Evolutionary conservation across 2,329 filamentous ascomycete species (phyloP).

Genomic region (Periconia digitata): DNA sequence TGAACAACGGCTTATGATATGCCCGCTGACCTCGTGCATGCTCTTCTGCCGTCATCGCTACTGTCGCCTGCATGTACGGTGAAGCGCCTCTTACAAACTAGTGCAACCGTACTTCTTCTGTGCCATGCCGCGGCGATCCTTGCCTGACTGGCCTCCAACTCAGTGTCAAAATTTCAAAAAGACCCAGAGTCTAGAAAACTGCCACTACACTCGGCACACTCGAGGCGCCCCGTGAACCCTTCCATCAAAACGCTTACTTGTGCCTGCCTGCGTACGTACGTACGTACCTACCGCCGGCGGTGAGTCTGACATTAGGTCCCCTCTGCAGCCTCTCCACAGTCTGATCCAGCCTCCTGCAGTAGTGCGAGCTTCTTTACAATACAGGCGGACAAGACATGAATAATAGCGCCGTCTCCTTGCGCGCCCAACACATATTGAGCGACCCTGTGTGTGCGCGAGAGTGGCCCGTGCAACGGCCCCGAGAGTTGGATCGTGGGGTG

Average conservation of each 20-base stretch:
- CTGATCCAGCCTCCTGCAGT: constrained; percentile 27
- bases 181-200: constrained; percentile 1
- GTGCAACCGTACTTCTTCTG: constrained; percentile 5
- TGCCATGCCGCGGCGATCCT: constrained; percentile 5
- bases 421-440: background rate
- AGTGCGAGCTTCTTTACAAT: constrained; percentile 19
- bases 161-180: background rate
- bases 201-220: background rate
- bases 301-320: background rate
- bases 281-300: background rate
- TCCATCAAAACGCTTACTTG: background rate
- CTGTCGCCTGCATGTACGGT: constrained; percentile 1
- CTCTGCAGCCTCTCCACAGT: constrained; percentile 18
- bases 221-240: background rate
- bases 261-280: too few relatives aligned
- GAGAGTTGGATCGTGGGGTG: constrained; percentile 9
- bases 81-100: constrained; percentile 3
- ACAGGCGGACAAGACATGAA: constrained; percentile 10
- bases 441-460: too few relatives aligned
- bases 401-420: constrained; percentile 4
- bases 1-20: background rate
- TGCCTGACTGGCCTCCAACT: constrained; percentile 9
- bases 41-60: background rate
- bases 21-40: constrained; percentile 9
- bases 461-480: background rate